These are phyloP conservation scores for Hyphopichia homilentoma DNA, from an alignment of 805 yeast genomes.

Conservation along the genomic window DNA sequence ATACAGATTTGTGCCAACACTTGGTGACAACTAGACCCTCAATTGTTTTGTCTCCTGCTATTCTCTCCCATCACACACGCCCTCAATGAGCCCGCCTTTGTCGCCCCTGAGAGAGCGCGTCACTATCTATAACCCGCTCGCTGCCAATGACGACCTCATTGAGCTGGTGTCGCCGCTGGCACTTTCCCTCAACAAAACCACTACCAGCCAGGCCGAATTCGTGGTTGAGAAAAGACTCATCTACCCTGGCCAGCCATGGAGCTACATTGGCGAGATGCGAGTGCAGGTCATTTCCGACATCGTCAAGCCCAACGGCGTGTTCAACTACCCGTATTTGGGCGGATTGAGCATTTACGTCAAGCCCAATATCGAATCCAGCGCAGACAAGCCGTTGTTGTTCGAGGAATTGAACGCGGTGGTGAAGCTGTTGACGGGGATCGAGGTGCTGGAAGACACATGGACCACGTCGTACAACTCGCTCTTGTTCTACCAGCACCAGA, in stretches of 20 bases:
- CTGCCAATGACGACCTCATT: constrained; percentile 21
- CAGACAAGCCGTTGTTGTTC: constrained; percentile 16
- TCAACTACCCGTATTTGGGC: constrained; percentile 19
- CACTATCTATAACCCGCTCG: constrained; percentile 25
- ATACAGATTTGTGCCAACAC: too few species aligned
- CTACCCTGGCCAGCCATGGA: constrained; percentile 10
- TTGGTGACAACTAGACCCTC: too few species aligned
- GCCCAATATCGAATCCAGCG: constrained; percentile 14
- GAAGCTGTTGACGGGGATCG: constrained; percentile 14
- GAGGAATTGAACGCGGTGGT: constrained; percentile 14
- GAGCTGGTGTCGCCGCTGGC: constrained; percentile 8
- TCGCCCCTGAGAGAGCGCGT: constrained; percentile 33
- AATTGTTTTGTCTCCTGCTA: too few species aligned
- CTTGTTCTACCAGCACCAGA: constrained; percentile 16
- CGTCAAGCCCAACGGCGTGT: constrained; percentile 10
- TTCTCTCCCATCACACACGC: too few species aligned
- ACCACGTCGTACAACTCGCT: constrained; percentile 25
- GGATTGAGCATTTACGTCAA: constrained; percentile 30
- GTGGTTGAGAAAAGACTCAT: constrained; percentile 12
- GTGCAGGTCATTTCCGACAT: constrained; percentile 14
- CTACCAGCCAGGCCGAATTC: constrained; percentile 3
- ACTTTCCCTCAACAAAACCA: constrained; percentile 6
- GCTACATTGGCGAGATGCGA: constrained; percentile 16
- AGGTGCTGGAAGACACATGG: constrained; percentile 17
- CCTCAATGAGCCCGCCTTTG: too few species aligned